A percentile compares a stretch with the other conserved stretches of the same genome.
Conservation (phyloP, 306 rosid genomes). For the Malus sieversii region DNA sequence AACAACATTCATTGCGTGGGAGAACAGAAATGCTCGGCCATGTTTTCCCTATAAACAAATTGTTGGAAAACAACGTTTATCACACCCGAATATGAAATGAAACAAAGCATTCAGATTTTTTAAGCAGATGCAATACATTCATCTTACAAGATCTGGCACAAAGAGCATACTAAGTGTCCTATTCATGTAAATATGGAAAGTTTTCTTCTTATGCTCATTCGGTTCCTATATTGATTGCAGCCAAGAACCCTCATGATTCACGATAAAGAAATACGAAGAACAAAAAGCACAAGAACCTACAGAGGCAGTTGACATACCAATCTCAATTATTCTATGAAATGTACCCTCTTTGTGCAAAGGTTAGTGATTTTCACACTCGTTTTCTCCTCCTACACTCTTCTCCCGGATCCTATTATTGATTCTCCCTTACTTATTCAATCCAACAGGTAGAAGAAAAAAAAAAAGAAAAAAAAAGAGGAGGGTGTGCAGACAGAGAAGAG, state of each 20-base stretch:
- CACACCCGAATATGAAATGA: neutral
- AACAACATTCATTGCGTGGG: constrained; percentile 80
- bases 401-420: neutral
- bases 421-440: neutral
- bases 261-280: neutral
- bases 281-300: neutral
- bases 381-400: neutral
- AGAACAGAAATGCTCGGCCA: constrained; percentile 92
- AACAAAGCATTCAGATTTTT: neutral
- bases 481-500: too few species aligned
- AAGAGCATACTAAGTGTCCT: neutral
- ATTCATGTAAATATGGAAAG: neutral
- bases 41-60: constrained; percentile 62
- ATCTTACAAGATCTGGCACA: neutral
- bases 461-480: too few species aligned
- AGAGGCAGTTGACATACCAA: neutral
- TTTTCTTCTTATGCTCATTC: neutral
- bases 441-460: too few species aligned
- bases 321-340: neutral
- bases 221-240: neutral
- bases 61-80: constrained; percentile 22
- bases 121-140: neutral
- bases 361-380: neutral
- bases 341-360: neutral
- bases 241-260: neutral